Percentiles rank a stretch among this genome's conserved stretches.
phyloP scores from a whole-genome alignment of 129 eudicot species.

The Flaveria brownii region DNA sequence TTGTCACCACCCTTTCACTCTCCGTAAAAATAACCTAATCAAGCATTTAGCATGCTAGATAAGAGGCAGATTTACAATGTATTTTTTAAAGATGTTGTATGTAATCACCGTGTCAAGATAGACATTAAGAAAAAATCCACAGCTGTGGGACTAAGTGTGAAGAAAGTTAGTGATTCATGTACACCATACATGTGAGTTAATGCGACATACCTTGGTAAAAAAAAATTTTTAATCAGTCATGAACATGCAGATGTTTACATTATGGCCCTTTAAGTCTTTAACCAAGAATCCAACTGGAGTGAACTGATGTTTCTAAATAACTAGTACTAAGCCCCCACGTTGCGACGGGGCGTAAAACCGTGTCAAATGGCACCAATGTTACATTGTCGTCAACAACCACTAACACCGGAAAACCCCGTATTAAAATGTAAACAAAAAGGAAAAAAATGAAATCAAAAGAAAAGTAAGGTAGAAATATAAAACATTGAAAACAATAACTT shows the following conservation, averaged over 20 bases:
- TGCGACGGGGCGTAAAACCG: no score
- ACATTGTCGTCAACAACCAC: no score
- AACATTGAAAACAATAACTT: no score
- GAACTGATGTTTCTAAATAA: neutral
- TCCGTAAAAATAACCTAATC: neutral
- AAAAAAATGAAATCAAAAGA: no score
- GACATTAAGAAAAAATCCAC: neutral
- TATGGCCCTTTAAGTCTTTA: constrained; percentile 6
- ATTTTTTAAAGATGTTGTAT: neutral
- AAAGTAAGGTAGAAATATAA: no score
- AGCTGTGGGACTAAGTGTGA: neutral
- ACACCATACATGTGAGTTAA: neutral
- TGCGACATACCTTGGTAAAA: neutral
- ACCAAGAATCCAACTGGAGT: neutral
- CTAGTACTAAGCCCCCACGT: no score
- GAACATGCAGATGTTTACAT: neutral
- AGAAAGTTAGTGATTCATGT: neutral
- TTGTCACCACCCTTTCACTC: neutral
- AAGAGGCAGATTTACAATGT: neutral
- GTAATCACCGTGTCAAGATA: neutral
- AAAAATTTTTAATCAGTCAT: neutral
- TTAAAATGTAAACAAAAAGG: no score
- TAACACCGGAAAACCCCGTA: no score
- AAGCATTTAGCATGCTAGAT: neutral
- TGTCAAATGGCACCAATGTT: no score